Evolutionary conservation across 31 red algal genomes (phyloP).

Genomic region (Odonthalia washingtoniensis): DNA sequence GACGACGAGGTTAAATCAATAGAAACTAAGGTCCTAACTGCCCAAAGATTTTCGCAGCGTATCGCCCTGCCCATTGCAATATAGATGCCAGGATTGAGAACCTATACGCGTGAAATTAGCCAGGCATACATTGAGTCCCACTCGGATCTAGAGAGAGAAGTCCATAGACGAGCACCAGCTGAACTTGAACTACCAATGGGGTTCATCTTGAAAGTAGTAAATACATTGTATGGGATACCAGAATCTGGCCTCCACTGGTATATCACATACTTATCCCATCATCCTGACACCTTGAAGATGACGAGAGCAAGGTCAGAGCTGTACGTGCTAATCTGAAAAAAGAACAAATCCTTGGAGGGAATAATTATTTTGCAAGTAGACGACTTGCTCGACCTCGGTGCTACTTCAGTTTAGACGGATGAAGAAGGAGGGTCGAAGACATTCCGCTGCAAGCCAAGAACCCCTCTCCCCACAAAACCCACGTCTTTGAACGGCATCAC

Average conservation of each 20-base stretch:
- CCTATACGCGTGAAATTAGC: neutral
- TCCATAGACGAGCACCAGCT: neutral
- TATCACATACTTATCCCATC: neutral
- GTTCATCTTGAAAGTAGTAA: neutral
- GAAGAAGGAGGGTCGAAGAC: conserved; percentile 2
- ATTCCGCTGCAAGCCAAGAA: no score
- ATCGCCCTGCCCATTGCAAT: neutral
- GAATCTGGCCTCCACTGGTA: conserved; percentile 17
- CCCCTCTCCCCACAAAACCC: neutral
- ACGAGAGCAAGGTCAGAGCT: neutral
- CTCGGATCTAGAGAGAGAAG: neutral
- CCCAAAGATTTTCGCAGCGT: neutral
- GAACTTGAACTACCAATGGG: neutral
- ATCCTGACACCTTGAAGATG: neutral
- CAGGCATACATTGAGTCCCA: conserved; percentile 6
- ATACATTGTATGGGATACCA: conserved; percentile 27
- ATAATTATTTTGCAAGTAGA: neutral
- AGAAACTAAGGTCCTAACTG: neutral
- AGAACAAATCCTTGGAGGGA: neutral
- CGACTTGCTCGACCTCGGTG: neutral
- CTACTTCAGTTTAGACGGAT: neutral
- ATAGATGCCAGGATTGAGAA: neutral
- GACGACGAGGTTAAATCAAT: neutral
- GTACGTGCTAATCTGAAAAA: neutral
- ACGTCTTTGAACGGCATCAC: no score